These are phyloP conservation scores for Globisporangium parvum DNA, from an alignment of 352 stramenopile species.

Conservation along the genomic window DNA sequence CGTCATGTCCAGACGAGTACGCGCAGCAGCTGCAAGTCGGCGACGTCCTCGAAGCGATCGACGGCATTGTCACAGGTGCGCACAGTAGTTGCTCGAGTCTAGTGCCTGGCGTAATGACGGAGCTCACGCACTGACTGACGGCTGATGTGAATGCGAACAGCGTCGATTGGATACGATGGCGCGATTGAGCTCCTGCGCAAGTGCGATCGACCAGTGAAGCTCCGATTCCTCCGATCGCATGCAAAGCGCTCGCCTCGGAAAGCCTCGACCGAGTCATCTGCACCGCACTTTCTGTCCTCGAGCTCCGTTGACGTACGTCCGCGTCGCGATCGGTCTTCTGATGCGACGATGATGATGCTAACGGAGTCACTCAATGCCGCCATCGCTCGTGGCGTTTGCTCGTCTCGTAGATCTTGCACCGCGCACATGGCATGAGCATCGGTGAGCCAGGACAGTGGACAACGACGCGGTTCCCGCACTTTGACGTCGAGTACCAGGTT, in stretches of 20 bases:
- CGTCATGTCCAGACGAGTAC: conserved; percentile 29
- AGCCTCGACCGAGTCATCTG: not conserved
- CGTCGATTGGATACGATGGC: conserved; percentile 54
- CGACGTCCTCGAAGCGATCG: conserved; percentile 66
- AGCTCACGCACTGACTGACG: not conserved
- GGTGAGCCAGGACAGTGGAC: conserved; percentile 66
- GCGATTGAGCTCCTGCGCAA: conserved; percentile 45
- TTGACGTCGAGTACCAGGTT: conserved; percentile 71
- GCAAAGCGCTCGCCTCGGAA: conserved; percentile 10
- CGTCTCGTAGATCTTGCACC: conserved; percentile 53
- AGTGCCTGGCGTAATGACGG: not conserved
- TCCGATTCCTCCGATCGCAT: conserved; percentile 47
- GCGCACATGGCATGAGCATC: conserved; percentile 55
- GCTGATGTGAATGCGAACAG: conserved; percentile 17
- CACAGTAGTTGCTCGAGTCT: not conserved
- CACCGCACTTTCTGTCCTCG: conserved; percentile 14
- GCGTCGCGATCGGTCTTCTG: not conserved
- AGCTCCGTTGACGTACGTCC: conserved; percentile 37
- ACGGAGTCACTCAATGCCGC: not conserved
- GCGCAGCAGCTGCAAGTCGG: conserved; percentile 41
- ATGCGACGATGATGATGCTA: not conserved
- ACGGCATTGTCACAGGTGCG: conserved; percentile 61
- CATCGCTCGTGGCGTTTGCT: conserved; percentile 1
- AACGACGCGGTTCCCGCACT: conserved; percentile 44
- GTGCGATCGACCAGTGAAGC: conserved; percentile 47